Evolutionary conservation across 1,139 yeast species (phyloP).

Genomic region (Lizanozyma gosingica): DNA sequence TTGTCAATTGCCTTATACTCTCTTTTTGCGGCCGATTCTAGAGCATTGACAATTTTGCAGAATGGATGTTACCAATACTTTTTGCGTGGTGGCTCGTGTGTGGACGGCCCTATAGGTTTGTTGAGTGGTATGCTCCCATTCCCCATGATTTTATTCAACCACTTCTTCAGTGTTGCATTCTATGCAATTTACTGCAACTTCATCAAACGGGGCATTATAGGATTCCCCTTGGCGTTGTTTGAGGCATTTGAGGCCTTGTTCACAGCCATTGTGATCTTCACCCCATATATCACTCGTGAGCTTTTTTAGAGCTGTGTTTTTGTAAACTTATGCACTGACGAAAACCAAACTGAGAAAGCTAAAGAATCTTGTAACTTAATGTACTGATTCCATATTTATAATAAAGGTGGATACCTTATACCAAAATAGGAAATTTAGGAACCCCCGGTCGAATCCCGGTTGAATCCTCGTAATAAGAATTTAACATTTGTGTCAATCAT

Average conservation of each 20-base stretch:
- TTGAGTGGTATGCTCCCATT: conserved; percentile 74
- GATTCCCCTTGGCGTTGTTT: conserved; percentile 64
- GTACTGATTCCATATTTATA: too few species aligned
- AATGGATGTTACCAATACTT: conserved; percentile 86
- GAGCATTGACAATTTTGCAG: conserved; percentile 61
- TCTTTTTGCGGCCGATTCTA: conserved; percentile 78
- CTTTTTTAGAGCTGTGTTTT: conserved; percentile 17
- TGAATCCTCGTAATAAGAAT: too few species aligned
- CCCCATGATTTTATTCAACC: conserved; percentile 68
- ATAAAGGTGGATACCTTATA: too few species aligned
- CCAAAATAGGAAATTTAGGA: too few species aligned
- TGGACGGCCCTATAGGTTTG: conserved; percentile 72
- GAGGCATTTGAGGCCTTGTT: conserved; percentile 62
- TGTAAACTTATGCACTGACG: too few species aligned
- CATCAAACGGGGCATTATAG: conserved; percentile 49
- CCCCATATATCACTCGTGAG: conserved; percentile 62
- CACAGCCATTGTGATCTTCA: conserved; percentile 71
- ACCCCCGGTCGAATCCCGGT: too few species aligned
- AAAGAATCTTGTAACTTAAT: too few species aligned
- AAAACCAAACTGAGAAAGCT: too few species aligned
- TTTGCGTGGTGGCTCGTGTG: conserved; percentile 73
- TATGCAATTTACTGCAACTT: conserved; percentile 71
- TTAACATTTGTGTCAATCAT: too few species aligned
- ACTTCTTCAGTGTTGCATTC: conserved; percentile 85
- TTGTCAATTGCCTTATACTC: conserved; percentile 85